Evolutionary conservation across 805 yeast genomes (phyloP), one percentile per base, ranked within the genome.

Genomic region (Candida namnaoensis): DNA sequence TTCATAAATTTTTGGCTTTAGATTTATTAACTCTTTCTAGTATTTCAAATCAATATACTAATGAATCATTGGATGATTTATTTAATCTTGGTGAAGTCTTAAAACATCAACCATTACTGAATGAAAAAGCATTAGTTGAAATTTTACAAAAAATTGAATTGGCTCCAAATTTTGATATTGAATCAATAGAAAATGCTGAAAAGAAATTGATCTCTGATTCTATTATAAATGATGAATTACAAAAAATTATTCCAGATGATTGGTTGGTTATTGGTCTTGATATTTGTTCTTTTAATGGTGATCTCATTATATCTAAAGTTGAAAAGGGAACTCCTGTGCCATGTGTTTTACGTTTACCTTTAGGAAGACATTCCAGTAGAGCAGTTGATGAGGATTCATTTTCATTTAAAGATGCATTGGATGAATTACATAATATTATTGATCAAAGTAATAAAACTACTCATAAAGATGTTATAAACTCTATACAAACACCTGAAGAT

Each of bases 181-280:
- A 7, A 12, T 4, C n/a, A 12, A 38, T 28, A 23, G 55, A 46
- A 28, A 37, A 45, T 34, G 42, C 44, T 5, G 52, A 41, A 25
- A 40, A 39, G 14, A 34, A 56, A 9, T 43, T 51, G 12, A 60
- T 30, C 41, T n/a, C 35, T 38, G 24, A 50, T 42, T 23, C 41
- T 42, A 35, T 39, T 34, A 2, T 25, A 15, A 27, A 42, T 40
- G 35, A 49, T 5, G 46, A 44, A 7, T 37, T 50, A 35, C 40
- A 13, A 35, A 37, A 43, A 40, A 28, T 42, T 1, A 44, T 74
- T 7, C 84, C 85, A 0, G 43, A 56, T 1, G 57, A 60, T 19
- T 82, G 88, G 90, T 51, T 66, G 4, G 71, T 81, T 1, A 60
- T 86, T 1, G 66, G 82, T 1, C 58, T 88, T 24, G 90, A 82